Conservation (phyloP, 257 asterid genomes). For the Voacanga thouarsii region DNA sequence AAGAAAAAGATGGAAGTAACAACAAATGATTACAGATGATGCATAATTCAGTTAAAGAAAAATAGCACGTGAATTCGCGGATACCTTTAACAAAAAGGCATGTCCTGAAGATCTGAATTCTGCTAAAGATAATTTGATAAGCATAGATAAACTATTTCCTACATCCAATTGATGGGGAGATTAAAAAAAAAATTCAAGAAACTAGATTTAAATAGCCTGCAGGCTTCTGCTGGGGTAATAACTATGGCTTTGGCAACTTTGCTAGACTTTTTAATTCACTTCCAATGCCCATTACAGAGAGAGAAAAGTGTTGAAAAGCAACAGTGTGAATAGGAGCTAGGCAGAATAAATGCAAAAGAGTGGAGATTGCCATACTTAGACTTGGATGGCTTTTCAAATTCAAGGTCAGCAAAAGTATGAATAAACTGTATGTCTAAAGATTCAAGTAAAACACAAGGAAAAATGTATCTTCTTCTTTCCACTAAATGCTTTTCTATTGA, state of each 20-base stretch:
- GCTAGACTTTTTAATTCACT: too few relatives aligned
- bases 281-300: not conserved
- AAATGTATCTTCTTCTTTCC: conserved; percentile 32
- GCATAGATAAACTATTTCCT: not conserved
- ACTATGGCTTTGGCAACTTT: not conserved
- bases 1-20: not conserved
- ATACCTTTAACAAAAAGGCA: too few relatives aligned
- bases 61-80: conserved; percentile 65
- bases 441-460: conserved; percentile 6
- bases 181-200: conserved; percentile 19
- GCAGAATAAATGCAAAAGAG: not conserved
- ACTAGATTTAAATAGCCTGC: conserved; percentile 14
- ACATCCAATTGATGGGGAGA: too few relatives aligned
- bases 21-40: conserved; percentile 18
- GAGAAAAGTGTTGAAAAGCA: conserved; percentile 15
- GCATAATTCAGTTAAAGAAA: conserved; percentile 20
- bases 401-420: conserved; percentile 15
- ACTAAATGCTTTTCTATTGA: not conserved
- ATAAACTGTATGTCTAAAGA: conserved; percentile 27
- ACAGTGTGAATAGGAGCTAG: conserved; percentile 6
- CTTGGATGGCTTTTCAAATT: conserved; percentile 8
- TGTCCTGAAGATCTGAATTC: conserved; percentile 2
- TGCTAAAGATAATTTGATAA: not conserved
- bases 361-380: conserved; percentile 5
- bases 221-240: conserved; percentile 7